phyloP scores from a whole-genome alignment of 163 green algal genomes.

The Coccomyxa subellipsoidea region DNA sequence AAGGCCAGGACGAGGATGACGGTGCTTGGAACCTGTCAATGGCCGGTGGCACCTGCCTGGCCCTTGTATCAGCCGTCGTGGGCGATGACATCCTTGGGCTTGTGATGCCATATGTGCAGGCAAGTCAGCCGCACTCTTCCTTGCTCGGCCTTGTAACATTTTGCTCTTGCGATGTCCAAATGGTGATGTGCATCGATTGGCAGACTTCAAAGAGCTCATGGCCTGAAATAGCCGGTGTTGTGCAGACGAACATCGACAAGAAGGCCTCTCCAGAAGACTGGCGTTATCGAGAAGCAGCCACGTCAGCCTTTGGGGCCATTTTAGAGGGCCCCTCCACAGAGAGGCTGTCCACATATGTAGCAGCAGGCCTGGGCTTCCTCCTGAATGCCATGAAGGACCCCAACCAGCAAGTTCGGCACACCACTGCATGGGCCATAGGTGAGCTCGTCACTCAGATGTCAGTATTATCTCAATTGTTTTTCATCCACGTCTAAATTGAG shows the following conservation, averaged over 20 bases:
- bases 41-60: constrained; percentile 89
- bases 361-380: constrained; percentile 71
- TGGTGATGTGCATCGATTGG: too few species aligned
- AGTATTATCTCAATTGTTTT: too few species aligned
- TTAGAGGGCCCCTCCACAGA: constrained; percentile 80
- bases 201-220: too few species aligned
- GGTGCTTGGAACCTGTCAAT: constrained; percentile 89
- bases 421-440: constrained; percentile 93
- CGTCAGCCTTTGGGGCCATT: constrained; percentile 95
- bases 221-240: not conserved
- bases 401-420: constrained; percentile 84
- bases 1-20: constrained; percentile 76
- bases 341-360: constrained; percentile 66
- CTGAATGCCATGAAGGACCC: constrained; percentile 83
- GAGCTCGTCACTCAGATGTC: not conserved
- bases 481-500: too few species aligned
- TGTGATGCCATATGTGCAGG: constrained; percentile 80
- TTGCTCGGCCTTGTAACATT: not conserved
- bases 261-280: constrained; percentile 74
- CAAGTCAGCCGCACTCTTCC: constrained; percentile 23
- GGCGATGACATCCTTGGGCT: constrained; percentile 79
- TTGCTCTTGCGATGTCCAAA: not conserved
- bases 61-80: constrained; percentile 70
- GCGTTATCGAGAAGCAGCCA: constrained; percentile 88
- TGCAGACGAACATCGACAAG: constrained; percentile 74